Evolutionary conservation across 257 asterid genomes (phyloP), one percentile per base, ranked within the genome.

Genomic region (Solanum chiquidenum): DNA sequence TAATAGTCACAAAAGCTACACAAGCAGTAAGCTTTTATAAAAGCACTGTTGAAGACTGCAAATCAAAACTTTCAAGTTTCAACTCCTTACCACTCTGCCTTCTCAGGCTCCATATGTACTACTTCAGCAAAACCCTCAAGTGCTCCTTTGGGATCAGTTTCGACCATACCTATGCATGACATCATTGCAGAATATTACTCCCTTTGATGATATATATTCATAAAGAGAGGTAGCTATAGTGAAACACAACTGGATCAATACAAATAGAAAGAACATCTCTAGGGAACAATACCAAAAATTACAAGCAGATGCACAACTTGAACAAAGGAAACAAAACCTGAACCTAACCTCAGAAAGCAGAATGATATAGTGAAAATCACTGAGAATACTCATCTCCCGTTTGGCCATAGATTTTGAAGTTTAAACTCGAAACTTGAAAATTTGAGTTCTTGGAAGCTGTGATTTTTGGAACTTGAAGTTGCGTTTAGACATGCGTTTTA

Each of bases 61-160:
- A 42, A 38, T 25, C 0, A 7, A 25, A 1, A 42, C 25, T n/a
- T 86, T 77, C 77, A 55, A 82, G 33, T 20, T 86, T 77, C 77
- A 55, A 82, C 38, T n/a, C 62, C 89, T 92, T 88, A 95, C 99
- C 99, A 96, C 83, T 96, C 99, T 76, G 98, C 98, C 90, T 95
- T 96, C 72, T 93, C 98, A 23, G 99, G 98, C 86, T 96, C 99
- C 99, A 95, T 96, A 23, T 89, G 89, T 86, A 96, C 98, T 55
- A 96, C 99, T 92, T 96, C 98, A 25, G 95, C 91, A 88, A 96
- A 96, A 83, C 98, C 99, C 91, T 92, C 97, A 73, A 96, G 98
- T 25, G 99, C 99, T 79, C 92, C 98, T 92, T 96, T 94, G 3
- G 98, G 98, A 82, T 95, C 98, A 2, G 98, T 93, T 91, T 96